phyloP scores from a whole-genome alignment of 2,329 filamentous ascomycete species.

The Monilinia polystroma region DNA sequence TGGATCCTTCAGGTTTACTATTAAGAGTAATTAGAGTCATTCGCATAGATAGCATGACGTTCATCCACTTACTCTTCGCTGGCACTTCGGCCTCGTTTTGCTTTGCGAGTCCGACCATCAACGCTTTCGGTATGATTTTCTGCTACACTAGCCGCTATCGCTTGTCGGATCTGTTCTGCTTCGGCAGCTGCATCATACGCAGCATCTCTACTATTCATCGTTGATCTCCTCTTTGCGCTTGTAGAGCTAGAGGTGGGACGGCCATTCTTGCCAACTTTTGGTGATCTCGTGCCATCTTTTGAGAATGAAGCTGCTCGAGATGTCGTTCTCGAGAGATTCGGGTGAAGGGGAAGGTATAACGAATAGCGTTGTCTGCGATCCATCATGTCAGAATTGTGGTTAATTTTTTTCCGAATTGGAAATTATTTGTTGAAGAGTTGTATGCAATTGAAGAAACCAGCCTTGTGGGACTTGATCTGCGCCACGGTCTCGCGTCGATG shows the following conservation, averaged over 20 bases:
- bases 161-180: slow-evolving; percentile 81
- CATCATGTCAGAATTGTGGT: slow-evolving; percentile 43
- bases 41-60: neutral
- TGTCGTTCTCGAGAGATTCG: slow-evolving; percentile 51
- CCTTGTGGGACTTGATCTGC: slow-evolving; percentile 40
- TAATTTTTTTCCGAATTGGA: slow-evolving; percentile 21
- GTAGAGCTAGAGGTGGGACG: slow-evolving; percentile 47
- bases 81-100: slow-evolving; percentile 83
- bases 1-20: slow-evolving; percentile 69
- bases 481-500: slow-evolving; percentile 39
- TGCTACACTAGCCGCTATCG: slow-evolving; percentile 93
- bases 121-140: slow-evolving; percentile 49
- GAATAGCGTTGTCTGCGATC: slow-evolving; percentile 61
- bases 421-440: slow-evolving; percentile 21
- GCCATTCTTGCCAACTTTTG: slow-evolving; percentile 56
- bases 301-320: slow-evolving; percentile 64
- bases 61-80: slow-evolving; percentile 79
- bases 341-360: slow-evolving; percentile 61
- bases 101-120: slow-evolving; percentile 59
- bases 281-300: slow-evolving; percentile 59
- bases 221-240: slow-evolving; percentile 75
- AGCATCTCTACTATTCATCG: slow-evolving; percentile 94
- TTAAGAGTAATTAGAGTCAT: slow-evolving; percentile 34
- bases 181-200: slow-evolving; percentile 73
- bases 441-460: slow-evolving; percentile 33